A percentile compares a stretch with the other conserved stretches of the same genome.
phyloP scores from a whole-genome alignment of 805 yeast species.

The Brettanomyces naardenensis region DNA sequence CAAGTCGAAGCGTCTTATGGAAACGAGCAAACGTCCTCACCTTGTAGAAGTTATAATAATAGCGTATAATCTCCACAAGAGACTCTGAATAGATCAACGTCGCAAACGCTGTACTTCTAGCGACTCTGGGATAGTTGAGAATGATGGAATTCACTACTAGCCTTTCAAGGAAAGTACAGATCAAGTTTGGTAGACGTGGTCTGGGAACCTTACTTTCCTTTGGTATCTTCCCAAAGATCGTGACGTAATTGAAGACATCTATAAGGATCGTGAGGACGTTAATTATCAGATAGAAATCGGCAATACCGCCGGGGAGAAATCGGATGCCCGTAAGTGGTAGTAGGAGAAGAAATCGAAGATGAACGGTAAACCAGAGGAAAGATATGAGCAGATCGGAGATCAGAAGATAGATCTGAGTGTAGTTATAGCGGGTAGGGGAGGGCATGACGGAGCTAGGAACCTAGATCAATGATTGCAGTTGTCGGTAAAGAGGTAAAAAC shows the following conservation, averaged over 20 bases:
- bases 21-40: conserved; percentile 19
- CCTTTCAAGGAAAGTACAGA: conserved; percentile 2
- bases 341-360: conserved; percentile 42
- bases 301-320: conserved; percentile 66
- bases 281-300: conserved; percentile 42
- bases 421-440: conserved; percentile 12
- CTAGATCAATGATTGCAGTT: neutral
- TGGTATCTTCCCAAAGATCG: conserved; percentile 15
- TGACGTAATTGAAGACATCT: conserved; percentile 16
- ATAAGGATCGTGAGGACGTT: conserved; percentile 10
- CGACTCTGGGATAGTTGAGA: conserved; percentile 20
- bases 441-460: neutral
- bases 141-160: conserved; percentile 11
- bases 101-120: conserved; percentile 20
- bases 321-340: conserved; percentile 56
- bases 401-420: conserved; percentile 18
- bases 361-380: conserved; percentile 45
- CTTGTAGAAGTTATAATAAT: conserved; percentile 20
- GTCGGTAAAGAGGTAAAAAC: too few species aligned
- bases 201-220: conserved; percentile 5
- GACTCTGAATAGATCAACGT: conserved; percentile 16
- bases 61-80: conserved; percentile 16
- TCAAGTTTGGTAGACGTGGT: conserved; percentile 5
- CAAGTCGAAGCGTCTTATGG: conserved; percentile 12
- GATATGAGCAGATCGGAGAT: conserved; percentile 22